Evolutionary conservation across 441 rosid genomes (phyloP).

Genomic region (Isatis lusitanica): DNA sequence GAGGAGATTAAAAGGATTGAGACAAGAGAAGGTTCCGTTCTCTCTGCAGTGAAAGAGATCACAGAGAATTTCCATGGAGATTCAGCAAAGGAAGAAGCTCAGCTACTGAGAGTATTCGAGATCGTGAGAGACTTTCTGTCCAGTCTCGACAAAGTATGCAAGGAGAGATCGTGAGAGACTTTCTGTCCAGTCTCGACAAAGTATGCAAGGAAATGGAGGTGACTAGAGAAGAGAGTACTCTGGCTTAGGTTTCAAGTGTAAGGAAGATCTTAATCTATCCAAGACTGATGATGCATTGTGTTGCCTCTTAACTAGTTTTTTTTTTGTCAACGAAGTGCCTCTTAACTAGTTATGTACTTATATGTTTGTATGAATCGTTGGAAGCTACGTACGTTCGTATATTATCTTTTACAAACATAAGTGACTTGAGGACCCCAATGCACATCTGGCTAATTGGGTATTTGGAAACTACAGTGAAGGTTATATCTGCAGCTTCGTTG

Average conservation of each 20-base stretch:
- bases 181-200: conserved; percentile 31
- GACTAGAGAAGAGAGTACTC: not conserved
- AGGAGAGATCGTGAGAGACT: conserved; percentile 45
- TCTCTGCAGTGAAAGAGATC: conserved; percentile 38
- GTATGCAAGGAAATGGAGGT: conserved; percentile 38
- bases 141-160: conserved; percentile 37
- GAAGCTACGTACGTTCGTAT: not conserved
- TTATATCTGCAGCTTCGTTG: conserved; percentile 38
- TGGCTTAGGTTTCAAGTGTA: conserved; percentile 5
- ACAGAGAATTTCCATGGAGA: conserved; percentile 44
- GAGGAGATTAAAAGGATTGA: conserved; percentile 36
- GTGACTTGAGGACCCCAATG: conserved; percentile 41
- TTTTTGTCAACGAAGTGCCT: too few species aligned
- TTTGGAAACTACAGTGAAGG: conserved; percentile 3
- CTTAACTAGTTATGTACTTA: conserved; percentile 17
- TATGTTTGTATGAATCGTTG: conserved; percentile 18
- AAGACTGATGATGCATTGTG: conserved; percentile 6
- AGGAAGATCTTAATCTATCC: conserved; percentile 9
- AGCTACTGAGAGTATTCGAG: conserved; percentile 37
- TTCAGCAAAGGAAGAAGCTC: conserved; percentile 44
- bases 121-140: conserved; percentile 41
- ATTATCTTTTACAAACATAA: not conserved
- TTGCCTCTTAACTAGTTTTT: conserved; percentile 4
- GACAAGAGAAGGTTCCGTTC: conserved; percentile 28
- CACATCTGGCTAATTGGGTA: conserved; percentile 37